A percentile compares a stretch with the other conserved stretches of the same genome.
Conservation (phyloP, 768 basidiomycete genomes). For the Roridomyces roridus region DNA sequence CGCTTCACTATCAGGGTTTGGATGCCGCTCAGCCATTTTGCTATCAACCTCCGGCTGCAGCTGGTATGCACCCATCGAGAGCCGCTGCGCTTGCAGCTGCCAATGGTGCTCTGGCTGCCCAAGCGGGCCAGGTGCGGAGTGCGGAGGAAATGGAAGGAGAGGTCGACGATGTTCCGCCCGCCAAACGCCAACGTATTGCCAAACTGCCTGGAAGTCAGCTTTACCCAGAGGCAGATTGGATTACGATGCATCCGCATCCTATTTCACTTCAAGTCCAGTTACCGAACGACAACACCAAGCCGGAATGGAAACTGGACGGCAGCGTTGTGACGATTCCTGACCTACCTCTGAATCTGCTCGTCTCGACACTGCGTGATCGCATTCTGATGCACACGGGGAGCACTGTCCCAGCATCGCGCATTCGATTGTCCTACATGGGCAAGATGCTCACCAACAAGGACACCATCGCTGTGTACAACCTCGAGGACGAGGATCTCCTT, state of each 20-base stretch:
- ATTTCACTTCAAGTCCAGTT: conserved; percentile 87
- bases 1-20: conserved; percentile 84
- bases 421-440: conserved; percentile 78
- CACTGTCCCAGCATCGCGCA: conserved; percentile 78
- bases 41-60: conserved; percentile 68
- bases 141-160: conserved; percentile 83
- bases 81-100: conserved; percentile 65
- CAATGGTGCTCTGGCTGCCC: conserved; percentile 52
- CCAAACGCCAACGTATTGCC: conserved; percentile 87
- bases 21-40: conserved; percentile 81
- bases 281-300: conserved; percentile 80
- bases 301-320: conserved; percentile 94
- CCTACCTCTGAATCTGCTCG: conserved; percentile 81
- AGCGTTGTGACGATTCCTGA: conserved; percentile 78
- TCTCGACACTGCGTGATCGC: conserved; percentile 90
- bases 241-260: conserved; percentile 90
- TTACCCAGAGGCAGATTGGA: conserved; percentile 92
- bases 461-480: conserved; percentile 85
- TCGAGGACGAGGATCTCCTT: conserved; percentile 90
- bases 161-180: conserved; percentile 71
- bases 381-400: conserved; percentile 82
- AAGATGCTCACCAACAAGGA: conserved; percentile 90
- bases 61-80: conserved; percentile 71
- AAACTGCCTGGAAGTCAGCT: conserved; percentile 84
- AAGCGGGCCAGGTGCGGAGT: conserved; percentile 75